Conservation (phyloP, 257 asterid genomes). For the Penstemon davidsonii region DNA sequence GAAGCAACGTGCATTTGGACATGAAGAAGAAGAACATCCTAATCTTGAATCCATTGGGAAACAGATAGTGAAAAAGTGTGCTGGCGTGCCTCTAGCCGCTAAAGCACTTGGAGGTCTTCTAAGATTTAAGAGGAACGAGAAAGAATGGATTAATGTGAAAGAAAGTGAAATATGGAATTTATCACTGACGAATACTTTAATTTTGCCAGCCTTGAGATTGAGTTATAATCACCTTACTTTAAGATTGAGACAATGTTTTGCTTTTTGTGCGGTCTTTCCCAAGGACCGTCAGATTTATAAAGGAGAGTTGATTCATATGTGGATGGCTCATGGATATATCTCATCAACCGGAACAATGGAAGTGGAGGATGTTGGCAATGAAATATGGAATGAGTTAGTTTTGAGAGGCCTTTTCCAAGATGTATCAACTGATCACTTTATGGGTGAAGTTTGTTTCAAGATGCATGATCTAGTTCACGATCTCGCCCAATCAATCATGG, state of each 20-base stretch:
- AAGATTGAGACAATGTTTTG: conserved; percentile 24
- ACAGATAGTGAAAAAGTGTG: too few species aligned
- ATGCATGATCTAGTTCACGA: conserved; percentile 32
- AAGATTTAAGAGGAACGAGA: too few species aligned
- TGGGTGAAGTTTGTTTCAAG: not conserved
- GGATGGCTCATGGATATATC: conserved; percentile 25
- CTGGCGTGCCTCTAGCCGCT: too few species aligned
- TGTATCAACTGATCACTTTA: not conserved
- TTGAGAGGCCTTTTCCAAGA: conserved; percentile 28
- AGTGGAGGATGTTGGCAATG: conserved; percentile 26
- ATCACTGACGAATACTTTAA: not conserved
- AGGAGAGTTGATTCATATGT: conserved; percentile 13
- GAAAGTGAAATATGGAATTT: too few species aligned
- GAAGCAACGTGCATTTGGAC: too few species aligned
- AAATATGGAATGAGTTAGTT: conserved; percentile 20
- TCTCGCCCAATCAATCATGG: conserved; percentile 17
- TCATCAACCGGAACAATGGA: conserved; percentile 17
- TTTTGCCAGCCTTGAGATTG: conserved; percentile 19
- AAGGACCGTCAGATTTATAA: conserved; percentile 12
- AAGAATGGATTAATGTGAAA: too few species aligned
- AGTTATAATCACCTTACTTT: conserved; percentile 28
- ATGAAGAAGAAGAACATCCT: too few species aligned
- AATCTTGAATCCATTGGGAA: too few species aligned
- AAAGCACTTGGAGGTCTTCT: too few species aligned
- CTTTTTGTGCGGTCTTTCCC: conserved; percentile 25